These are phyloP conservation scores for Colletotrichum sp. DNA, from an alignment of 2,329 filamentous ascomycete species.

Conservation along the genomic window DNA sequence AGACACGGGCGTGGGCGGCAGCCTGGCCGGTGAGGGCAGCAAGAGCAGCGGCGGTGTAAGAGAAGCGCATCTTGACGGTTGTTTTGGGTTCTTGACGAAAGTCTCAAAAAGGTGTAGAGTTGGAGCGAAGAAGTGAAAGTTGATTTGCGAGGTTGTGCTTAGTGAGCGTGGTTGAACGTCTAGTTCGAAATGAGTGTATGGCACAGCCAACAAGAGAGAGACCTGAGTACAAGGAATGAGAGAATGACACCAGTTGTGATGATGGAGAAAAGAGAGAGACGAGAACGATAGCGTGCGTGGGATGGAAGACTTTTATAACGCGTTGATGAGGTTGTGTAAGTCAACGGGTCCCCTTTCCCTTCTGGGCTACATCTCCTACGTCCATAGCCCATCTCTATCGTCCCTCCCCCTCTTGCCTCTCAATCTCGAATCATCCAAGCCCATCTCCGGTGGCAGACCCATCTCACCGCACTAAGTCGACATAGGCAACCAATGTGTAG, in stretches of 20 bases:
- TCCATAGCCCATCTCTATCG: background rate
- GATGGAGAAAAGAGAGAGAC: background rate
- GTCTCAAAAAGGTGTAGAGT: background rate
- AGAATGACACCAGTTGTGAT: constrained; percentile 22
- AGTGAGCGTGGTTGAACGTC: constrained; percentile 21
- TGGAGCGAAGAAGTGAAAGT: constrained; percentile 8
- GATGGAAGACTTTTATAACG: constrained; percentile 11
- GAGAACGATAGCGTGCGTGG: background rate
- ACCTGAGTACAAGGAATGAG: constrained; percentile 14
- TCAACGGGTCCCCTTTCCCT: background rate
- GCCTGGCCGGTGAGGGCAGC: constrained; percentile 39
- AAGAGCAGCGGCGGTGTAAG: constrained; percentile 24
- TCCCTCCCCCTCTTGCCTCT: background rate
- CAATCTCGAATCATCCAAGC: constrained; percentile 11
- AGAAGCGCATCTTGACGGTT: constrained; percentile 38
- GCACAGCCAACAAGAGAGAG: constrained; percentile 21
- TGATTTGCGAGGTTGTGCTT: constrained; percentile 12
- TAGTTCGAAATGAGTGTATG: constrained; percentile 21
- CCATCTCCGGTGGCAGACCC: constrained; percentile 13
- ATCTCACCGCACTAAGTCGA: constrained; percentile 7
- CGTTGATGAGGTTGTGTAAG: background rate
- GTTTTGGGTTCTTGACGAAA: background rate
- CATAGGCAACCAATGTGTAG: constrained; percentile 2
- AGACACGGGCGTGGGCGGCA: constrained; percentile 51
- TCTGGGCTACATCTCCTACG: background rate